Evolutionary conservation across 495 filamentous ascomycete genomes (phyloP), one percentile per base, ranked within the genome.

Genomic region (Friedmanniomyces simplex): DNA sequence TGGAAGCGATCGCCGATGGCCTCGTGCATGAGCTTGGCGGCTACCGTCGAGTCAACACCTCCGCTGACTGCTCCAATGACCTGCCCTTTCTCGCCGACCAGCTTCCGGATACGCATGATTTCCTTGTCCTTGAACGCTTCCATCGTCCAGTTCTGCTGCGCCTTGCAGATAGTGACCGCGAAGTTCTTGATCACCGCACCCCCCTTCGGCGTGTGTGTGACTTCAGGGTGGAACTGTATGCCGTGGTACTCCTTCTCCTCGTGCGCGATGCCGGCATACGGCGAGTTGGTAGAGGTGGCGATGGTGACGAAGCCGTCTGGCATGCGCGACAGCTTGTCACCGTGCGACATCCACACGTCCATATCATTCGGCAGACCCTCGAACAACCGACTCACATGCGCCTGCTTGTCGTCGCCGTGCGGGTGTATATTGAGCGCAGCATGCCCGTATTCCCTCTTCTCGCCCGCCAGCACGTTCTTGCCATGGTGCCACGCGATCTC

Each of bases 11-110:
- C 82, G 8, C 89, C 88, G 60, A 94, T 91, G 20, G 86, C 87
- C 55, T 84, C 77, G 26, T 82, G 73, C 87, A 95, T 94, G 3
- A 96, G 76, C 66, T 84, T 85, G 0, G 91, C 91, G 1, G 84
- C 93, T 18, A 89, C 93, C 3, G 93, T 98, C 10, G 80, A 86
- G 68, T 98, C 93, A 3, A 98, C 93, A 65, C 93, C 93, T 62
- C 93, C 93, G 58, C 82, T 88, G 26, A 91, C 86, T 47, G 88
- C 86, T 28, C 87, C 88, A 58, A 95, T 80, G 14, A 95, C 91
- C 67, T 91, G 89, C 0, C 79, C 90, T 49, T 77, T 83, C 16
- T 81, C 75, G 7, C 91, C 90, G 36, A 96, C 91, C 14, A 91
- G 72, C 2, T 80, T 72, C 36, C 85, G 75, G 60, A 96, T 95